Base-by-base conservation (phyloP, 2,329 filamentous ascomycete genomes). In the Ampelomyces quisqualis region DNA sequence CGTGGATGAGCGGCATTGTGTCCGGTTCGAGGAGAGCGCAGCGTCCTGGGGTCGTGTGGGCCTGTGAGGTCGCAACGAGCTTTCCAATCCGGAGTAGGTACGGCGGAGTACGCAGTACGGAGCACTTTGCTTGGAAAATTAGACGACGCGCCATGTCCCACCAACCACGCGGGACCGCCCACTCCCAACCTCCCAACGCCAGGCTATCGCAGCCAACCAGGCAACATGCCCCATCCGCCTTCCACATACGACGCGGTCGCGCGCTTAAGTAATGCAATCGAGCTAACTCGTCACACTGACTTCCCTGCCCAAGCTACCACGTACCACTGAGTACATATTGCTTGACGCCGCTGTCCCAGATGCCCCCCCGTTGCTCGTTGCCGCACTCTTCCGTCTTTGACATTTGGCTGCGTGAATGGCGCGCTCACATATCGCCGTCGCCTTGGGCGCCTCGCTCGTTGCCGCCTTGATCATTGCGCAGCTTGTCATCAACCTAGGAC, bases 1-100 rank as follows among this genome's bases (percentile, higher is more conserved):
- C 79, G 49, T 79, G 79, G 48, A 84, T 81, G 45, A 85, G 75
- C 48, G 85, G 78, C 84, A 88, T 86, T 49, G 62, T 44, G 42
- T 45, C 43, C 40, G 42, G 36, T 38, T 30, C 28, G 40, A 40
- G 43, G 41, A 53, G 49, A 56, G 49, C 54, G 48, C 19, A 40
- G 34, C n/a, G 31, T 37, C 34, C 29, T 29, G 27, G 38, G 19
- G 41, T 37, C 35, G 27, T 27, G 50, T 45, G 38, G 33, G 24
- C 15, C 24, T 32, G 38, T 38, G 18, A 36, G 40, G 37, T 43
- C 38, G 38, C 34, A n/a, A n/a, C n/a, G n/a, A n/a, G n/a, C n/a
- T 13, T 34, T 14, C 32, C 38, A 34, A 28, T 35, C n/a, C n/a
- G n/a, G n/a, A n/a, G n/a, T n/a, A n/a, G n/a, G n/a, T n/a, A n/a